Conservation (phyloP, 208 protist species). For the Blastocrithidia nonstop region DNA sequence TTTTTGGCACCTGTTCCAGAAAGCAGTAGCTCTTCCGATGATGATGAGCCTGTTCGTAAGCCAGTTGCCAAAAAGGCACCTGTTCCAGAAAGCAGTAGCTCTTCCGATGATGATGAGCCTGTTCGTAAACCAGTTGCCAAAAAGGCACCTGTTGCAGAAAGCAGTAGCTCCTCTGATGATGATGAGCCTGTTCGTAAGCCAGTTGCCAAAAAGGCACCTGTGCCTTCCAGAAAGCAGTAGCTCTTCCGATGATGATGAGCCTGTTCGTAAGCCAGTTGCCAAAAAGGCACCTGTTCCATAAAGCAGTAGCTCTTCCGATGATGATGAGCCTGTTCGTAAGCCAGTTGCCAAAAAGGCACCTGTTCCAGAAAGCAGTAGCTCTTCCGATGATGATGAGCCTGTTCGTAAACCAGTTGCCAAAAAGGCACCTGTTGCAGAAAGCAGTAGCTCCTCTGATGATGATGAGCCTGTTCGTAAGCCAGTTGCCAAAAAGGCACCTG, state of each 20-base stretch:
- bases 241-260: conserved; percentile 24
- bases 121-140: conserved; percentile 19
- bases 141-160: conserved; percentile 20
- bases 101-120: too few relatives aligned
- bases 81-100: too few relatives aligned
- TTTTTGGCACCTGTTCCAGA: too few relatives aligned
- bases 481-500: conserved; percentile 14
- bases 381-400: conserved; percentile 20
- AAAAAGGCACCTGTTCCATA: conserved; percentile 11
- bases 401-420: too few relatives aligned
- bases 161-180: conserved; percentile 26
- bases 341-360: conserved; percentile 15
- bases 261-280: conserved; percentile 22
- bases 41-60: conserved; percentile 45
- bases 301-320: conserved; percentile 10
- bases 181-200: conserved; percentile 41
- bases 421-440: conserved; percentile 11
- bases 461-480: conserved; percentile 33
- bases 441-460: conserved; percentile 12
- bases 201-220: conserved; percentile 13
- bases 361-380: conserved; percentile 35
- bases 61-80: conserved; percentile 23
- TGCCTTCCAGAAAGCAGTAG: conserved; percentile 3
- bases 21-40: too few relatives aligned
- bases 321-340: conserved; percentile 36